Base-by-base conservation (phyloP, 78 protist species). In the Dictyostelium brefeldianum region DNA sequence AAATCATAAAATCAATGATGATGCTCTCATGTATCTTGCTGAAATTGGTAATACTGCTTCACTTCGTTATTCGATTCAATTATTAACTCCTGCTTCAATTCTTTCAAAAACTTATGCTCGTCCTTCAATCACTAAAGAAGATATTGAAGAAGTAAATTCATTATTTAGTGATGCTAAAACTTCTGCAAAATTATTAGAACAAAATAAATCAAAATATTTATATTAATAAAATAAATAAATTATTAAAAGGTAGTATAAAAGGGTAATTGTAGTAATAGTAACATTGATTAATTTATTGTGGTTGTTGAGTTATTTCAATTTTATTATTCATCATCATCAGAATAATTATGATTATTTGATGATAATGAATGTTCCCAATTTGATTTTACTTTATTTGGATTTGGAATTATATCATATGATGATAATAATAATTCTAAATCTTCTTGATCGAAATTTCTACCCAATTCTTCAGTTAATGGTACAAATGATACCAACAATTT, bases 131-230 rank as follows among this genome's bases (percentile, higher is more conserved):
- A 67, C 91, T 22, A 41, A 14, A n/a, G 96, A 90, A 10, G 99
- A 98, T 69, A 83, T 98, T 51, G 95, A 95, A 46, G 99, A 98
- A n/a, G 84, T 92, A 29, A 79, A 82, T 71, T 43, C 48, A 29
- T 97, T 99, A 64, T 99, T 99, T 95, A 77, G 54, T 71, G 99
- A 99, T 87, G 99, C 99, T 20, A 98, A 98, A 95, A 56, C 96
- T 18, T 97, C 99, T 20, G 99, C 99, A n/a, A 80, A 96, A 93
- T 27, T 95, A 36, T 95, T 99, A 64, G 64, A 79, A 54, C 59
- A 79, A 65, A 71, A 94, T 77, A 83, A 82, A 50, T 82, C 87
- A 67, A 94, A 87, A 65, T 94, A 94, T 84, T 84, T 94, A 53
- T 78, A 78, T 78, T 78, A 78, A 78, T 27, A 53, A 47, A 47